phyloP scores from a whole-genome alignment of 192 early-diverging fungal species.

The Coemansia sp. region DNA sequence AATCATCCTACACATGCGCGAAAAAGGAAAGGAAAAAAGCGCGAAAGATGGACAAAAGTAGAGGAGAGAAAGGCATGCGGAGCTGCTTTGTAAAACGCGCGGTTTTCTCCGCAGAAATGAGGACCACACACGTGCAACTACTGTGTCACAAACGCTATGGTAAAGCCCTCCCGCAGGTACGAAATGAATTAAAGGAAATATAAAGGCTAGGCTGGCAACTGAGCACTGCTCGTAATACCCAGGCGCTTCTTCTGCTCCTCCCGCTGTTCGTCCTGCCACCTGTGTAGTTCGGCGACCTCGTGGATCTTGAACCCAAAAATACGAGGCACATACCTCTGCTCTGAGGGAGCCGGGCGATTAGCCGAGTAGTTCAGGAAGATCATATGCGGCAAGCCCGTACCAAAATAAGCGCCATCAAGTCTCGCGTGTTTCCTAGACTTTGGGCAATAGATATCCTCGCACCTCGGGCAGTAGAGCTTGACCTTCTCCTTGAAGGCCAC shows the following conservation, averaged over 20 bases:
- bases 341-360: conserved; percentile 70
- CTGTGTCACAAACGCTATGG: neutral
- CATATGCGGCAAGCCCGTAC: conserved; percentile 95
- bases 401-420: conserved; percentile 96
- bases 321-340: conserved; percentile 80
- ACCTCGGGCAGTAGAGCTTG: conserved; percentile 93
- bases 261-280: conserved; percentile 84
- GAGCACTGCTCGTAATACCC: conserved; percentile 18
- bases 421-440: conserved; percentile 78
- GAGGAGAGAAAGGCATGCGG: neutral
- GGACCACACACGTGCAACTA: neutral
- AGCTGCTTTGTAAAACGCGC: neutral
- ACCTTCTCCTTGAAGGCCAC: conserved; percentile 79
- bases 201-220: neutral
- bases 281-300: conserved; percentile 78
- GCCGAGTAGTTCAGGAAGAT: conserved; percentile 88
- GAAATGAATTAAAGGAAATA: neutral
- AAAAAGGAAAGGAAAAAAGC: neutral
- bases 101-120: neutral
- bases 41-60: neutral
- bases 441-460: conserved; percentile 96
- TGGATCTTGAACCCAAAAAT: conserved; percentile 99
- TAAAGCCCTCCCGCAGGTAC: neutral
- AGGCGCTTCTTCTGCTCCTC: conserved; percentile 62
- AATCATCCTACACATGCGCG: conserved; percentile 30